Conservation (phyloP, 1,284 basidiomycete species). For the Pterulicium gracile region DNA sequence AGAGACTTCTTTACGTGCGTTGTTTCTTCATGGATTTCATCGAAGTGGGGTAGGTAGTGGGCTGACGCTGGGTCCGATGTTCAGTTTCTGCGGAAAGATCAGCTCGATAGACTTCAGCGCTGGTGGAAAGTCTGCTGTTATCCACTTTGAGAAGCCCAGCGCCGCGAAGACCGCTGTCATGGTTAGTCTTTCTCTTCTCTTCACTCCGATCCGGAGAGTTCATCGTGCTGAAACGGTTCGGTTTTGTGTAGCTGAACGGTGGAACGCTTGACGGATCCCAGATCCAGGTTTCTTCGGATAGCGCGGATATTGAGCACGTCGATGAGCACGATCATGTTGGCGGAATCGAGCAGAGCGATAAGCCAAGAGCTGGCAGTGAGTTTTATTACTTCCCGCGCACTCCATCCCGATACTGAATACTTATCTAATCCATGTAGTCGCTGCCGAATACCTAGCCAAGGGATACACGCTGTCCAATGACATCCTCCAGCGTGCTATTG, state of each 20-base stretch:
- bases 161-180: conserved; percentile 76
- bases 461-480: conserved; percentile 78
- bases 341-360: conserved; percentile 60
- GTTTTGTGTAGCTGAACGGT: conserved; percentile 50
- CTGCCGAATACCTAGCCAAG: conserved; percentile 82
- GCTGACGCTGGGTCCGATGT: conserved; percentile 7
- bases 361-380: conserved; percentile 72
- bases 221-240: conserved; percentile 9
- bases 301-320: conserved; percentile 25
- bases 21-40: conserved; percentile 1
- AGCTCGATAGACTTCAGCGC: conserved; percentile 43
- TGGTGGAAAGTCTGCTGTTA: conserved; percentile 33
- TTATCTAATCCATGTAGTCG: conserved; percentile 37
- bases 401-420: background rate
- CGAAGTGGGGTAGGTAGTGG: conserved; percentile 10
- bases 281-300: conserved; percentile 57
- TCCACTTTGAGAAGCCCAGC: conserved; percentile 66
- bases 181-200: conserved; percentile 24
- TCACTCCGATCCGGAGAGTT: background rate
- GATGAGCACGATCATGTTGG: conserved; percentile 33
- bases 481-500: conserved; percentile 78
- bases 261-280: conserved; percentile 54
- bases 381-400: background rate
- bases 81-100: conserved; percentile 72
- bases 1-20: conserved; percentile 71